phyloP scores from a whole-genome alignment of 345 rosid genomes.

The Citrus mangshanensis region DNA sequence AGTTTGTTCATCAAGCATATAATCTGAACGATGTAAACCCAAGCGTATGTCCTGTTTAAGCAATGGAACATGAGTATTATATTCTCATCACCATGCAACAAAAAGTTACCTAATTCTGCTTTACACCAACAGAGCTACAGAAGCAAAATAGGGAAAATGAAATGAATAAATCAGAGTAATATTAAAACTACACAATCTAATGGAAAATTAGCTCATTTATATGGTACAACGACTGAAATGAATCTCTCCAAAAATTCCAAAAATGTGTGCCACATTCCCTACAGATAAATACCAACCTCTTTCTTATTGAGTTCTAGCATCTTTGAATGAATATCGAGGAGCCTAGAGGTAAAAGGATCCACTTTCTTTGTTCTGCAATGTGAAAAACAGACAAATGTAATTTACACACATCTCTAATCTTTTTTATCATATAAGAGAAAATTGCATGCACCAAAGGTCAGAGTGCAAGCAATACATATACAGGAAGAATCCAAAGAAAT shows the following conservation, averaged over 20 bases:
- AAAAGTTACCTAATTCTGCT: constrained; percentile 8
- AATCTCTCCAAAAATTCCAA: background rate
- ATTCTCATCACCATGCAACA: background rate
- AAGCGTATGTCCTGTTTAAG: constrained; percentile 72
- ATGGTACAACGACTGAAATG: background rate
- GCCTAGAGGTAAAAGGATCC: constrained; percentile 88
- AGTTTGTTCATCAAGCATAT: constrained; percentile 95
- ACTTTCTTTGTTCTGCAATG: constrained; percentile 75
- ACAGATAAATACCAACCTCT: constrained; percentile 45
- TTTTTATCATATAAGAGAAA: background rate
- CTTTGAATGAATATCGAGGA: constrained; percentile 89
- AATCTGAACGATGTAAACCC: constrained; percentile 98
- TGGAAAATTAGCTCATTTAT: background rate
- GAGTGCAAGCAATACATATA: background rate
- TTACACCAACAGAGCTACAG: background rate
- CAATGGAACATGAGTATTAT: constrained; percentile 18
- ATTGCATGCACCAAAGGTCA: background rate
- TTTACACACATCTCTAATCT: background rate
- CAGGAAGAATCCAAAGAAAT: background rate
- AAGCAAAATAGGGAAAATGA: background rate
- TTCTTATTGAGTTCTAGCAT: constrained; percentile 78
- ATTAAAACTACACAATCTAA: background rate
- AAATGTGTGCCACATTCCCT: background rate
- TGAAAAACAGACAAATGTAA: constrained; percentile 8
- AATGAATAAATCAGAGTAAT: background rate